Evolutionary conservation across 2,329 filamentous ascomycete species (phyloP).

Genomic region (Sporothrix globosa): DNA sequence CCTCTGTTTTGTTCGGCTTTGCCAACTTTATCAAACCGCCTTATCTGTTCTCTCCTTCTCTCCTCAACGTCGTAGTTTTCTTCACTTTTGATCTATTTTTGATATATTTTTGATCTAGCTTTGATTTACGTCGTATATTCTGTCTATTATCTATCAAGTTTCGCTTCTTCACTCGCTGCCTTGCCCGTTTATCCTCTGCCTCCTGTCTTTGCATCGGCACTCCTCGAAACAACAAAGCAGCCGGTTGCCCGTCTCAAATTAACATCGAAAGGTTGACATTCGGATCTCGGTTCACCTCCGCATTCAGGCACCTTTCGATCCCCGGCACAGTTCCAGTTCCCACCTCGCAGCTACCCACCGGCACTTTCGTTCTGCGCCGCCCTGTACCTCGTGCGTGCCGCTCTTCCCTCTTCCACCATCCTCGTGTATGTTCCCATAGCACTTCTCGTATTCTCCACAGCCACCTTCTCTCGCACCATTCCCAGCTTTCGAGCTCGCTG

Average conservation of each 20-base stretch:
- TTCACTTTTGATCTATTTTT: neutral
- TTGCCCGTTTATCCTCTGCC: neutral
- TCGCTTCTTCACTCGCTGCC: neutral
- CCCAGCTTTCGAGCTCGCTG: neutral
- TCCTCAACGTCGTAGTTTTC: conserved; percentile 9
- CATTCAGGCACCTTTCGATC: conserved; percentile 14
- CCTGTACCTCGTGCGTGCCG: neutral
- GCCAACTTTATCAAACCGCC: neutral
- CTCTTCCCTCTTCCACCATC: neutral
- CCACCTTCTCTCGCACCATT: neutral
- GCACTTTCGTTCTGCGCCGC: neutral
- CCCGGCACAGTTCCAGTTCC: neutral
- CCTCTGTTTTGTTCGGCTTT: neutral
- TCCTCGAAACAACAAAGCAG: conserved; percentile 5
- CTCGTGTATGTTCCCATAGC: neutral
- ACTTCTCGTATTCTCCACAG: neutral
- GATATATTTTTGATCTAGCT: too few relatives aligned
- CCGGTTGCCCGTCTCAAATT: too few relatives aligned
- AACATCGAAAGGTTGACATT: neutral
- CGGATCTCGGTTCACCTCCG: conserved; percentile 20
- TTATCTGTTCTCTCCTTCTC: neutral
- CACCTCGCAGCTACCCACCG: neutral
- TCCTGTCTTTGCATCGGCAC: neutral
- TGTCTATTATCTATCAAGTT: too few relatives aligned
- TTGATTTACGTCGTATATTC: too few relatives aligned